A percentile compares a stretch with the other conserved stretches of the same genome.
Conservation (phyloP, 225 moss, liverwort and hornwort species). For the Thuidium tamariscinum region DNA sequence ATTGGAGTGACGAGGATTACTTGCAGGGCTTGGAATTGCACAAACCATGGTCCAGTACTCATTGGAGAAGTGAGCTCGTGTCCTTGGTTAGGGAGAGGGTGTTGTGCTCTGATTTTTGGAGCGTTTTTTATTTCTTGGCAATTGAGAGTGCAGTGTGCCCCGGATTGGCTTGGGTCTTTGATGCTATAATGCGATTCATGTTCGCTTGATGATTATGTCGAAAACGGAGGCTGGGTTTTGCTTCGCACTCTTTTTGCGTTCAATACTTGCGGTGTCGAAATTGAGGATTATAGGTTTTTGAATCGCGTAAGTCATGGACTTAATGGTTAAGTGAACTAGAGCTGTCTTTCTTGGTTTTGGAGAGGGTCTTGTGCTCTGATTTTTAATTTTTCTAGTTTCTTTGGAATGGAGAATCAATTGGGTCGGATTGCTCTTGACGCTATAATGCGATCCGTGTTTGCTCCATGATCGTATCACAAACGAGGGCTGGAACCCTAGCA, state of each 20-base stretch:
- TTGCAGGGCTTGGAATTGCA: neutral
- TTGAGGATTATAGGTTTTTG: too few species aligned
- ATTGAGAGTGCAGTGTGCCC: neutral
- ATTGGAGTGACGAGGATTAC: neutral
- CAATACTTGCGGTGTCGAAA: neutral
- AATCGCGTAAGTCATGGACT: neutral
- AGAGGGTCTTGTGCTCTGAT: neutral
- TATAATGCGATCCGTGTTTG: neutral
- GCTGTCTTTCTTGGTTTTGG: neutral
- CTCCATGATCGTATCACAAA: too few species aligned
- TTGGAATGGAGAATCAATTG: neutral
- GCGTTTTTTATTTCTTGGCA: neutral
- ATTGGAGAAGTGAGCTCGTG: neutral
- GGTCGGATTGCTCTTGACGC: neutral
- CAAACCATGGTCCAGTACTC: neutral
- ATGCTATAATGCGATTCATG: neutral
- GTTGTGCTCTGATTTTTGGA: neutral
- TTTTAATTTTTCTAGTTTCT: neutral
- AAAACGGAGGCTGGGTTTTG: neutral
- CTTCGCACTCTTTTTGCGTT: neutral
- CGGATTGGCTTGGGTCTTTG: neutral
- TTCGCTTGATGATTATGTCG: neutral
- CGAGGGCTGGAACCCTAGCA: neutral
- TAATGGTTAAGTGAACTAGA: neutral
- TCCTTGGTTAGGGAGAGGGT: neutral